A percentile compares a stretch with the other conserved stretches of the same genome.
These are phyloP conservation scores for Dunaliella sp. DNA, from an alignment of 139 green algal species.

Conservation along the genomic window DNA sequence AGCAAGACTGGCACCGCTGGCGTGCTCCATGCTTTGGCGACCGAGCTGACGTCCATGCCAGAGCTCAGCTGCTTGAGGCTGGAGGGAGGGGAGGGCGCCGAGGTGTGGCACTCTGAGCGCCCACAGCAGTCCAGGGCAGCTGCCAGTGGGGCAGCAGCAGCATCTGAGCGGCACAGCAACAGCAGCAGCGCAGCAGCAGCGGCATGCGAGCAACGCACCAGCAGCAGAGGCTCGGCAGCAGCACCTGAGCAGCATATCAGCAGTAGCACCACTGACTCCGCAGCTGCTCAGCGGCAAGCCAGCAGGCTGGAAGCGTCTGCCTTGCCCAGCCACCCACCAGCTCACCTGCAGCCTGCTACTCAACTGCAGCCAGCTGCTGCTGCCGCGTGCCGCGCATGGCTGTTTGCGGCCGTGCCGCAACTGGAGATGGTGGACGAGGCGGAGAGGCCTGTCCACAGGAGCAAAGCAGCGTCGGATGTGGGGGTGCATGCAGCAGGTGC, in stretches of 20 bases:
- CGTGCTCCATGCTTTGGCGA: no score
- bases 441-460: no score
- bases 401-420: slow-evolving; percentile 14
- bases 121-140: background rate
- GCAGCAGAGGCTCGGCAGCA: background rate
- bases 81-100: background rate
- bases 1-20: no score
- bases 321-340: background rate
- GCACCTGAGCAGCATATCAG: background rate
- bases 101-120: background rate
- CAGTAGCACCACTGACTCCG: no score
- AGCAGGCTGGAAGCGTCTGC: background rate
- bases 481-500: slow-evolving; percentile 9
- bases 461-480: slow-evolving; percentile 11
- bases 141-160: no score
- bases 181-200: background rate
- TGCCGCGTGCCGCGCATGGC: background rate
- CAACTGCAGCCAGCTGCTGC: slow-evolving; percentile 9
- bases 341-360: no score
- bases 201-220: background rate
- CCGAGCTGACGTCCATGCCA: background rate
- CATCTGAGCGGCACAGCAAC: background rate
- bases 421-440: slow-evolving; percentile 22
- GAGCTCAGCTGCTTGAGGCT: slow-evolving; percentile 9
- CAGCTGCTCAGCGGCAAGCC: background rate